Conservation (phyloP, 768 basidiomycete genomes). For the Macrocybe gigantea region DNA sequence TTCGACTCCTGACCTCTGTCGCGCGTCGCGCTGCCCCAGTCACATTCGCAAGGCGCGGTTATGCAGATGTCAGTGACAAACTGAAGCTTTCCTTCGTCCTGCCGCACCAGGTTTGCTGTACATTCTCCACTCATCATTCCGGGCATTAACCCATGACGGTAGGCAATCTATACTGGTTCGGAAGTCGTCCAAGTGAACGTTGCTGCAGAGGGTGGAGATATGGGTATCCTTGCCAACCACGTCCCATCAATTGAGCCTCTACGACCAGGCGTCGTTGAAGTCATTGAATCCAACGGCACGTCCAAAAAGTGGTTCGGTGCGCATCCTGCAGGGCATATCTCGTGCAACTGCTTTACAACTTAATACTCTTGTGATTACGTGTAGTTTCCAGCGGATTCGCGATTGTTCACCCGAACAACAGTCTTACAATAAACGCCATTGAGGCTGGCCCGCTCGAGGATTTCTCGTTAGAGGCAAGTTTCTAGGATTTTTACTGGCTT, state of each 20-base stretch:
- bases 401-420: constrained; percentile 96
- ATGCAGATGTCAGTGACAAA: constrained; percentile 89
- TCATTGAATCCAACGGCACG: constrained; percentile 72
- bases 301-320: constrained; percentile 97
- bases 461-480: constrained; percentile 82
- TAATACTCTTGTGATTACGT: not conserved
- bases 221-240: constrained; percentile 99
- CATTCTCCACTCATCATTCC: not conserved
- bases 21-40: constrained; percentile 53
- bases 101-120: constrained; percentile 77
- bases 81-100: constrained; percentile 90
- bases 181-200: constrained; percentile 97
- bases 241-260: constrained; percentile 96
- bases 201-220: constrained; percentile 90
- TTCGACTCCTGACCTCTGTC: constrained; percentile 64
- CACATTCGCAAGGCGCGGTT: constrained; percentile 65
- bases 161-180: constrained; percentile 87
- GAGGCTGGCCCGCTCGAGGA: constrained; percentile 91
- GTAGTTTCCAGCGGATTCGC: constrained; percentile 95
- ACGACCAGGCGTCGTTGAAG: constrained; percentile 91
- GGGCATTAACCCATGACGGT: constrained; percentile 1
- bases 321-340: constrained; percentile 18
- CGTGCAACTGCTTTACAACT: not conserved
- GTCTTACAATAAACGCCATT: constrained; percentile 92
- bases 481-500: not conserved